Evolutionary conservation across 768 basidiomycete species (phyloP), one percentile per base, ranked within the genome.

Genomic region (Multifurca ochricompacta): DNA sequence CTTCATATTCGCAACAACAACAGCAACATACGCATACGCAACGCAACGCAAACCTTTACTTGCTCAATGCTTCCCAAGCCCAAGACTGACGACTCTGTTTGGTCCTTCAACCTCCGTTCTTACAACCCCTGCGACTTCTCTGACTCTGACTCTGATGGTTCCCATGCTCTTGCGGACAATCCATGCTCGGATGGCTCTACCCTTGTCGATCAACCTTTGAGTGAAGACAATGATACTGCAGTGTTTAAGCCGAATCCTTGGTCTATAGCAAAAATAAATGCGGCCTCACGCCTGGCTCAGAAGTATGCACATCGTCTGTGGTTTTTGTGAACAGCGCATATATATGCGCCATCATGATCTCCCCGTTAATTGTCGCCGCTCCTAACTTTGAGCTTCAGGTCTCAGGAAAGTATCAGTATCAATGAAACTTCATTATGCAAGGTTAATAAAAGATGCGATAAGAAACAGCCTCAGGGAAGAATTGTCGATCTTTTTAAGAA

Each of bases 201-300:
- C 3, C 27, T 57, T n/a, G 56, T 57, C n/a, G 56, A 52, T 31
- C 45, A 52, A 42, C 45, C 82, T 0, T 63, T 70, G 2, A 73
- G 87, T 43, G 69, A 77, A 48, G 87, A 89, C 49, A 45, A 37
- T 18, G 56, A 57, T 14, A 66, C 73, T 30, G 86, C 82, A 1
- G 65, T 70, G 6, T 88, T 81, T 70, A 85, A 79, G 46, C 78
- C 85, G 0, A 90, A 88, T 63, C 88, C 88, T 0, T 91, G 87
- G 77, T 79, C 78, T 51, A 87, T 91, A 52, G 87, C 88, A 3
- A 85, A 81, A 62, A 80, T 86, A 28, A 91, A 91, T 59, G 88
- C 87, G 39, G 78, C 78, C 0, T 72, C 74, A 31, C 78, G 86
- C 11, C 48, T 66, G 32, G 23, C 42, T 23, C 51, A 63, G 30